Evolutionary conservation across 2,329 filamentous ascomycete species (phyloP), one percentile per base, ranked within the genome.

Genomic region (Ilyonectria destructans): DNA sequence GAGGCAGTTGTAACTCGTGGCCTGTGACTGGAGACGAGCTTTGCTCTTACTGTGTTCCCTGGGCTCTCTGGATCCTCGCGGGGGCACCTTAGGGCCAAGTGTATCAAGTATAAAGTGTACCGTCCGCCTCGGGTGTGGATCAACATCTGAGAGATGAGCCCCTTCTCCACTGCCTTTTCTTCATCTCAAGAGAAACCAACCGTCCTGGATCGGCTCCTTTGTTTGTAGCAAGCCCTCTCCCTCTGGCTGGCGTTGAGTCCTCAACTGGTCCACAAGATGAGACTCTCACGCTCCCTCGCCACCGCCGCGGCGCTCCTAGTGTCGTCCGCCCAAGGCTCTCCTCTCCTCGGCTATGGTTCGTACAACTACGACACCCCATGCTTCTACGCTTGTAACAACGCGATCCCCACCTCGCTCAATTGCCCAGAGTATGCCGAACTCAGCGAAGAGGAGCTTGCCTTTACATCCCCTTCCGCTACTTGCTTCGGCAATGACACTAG

Each of bases 381-480:
- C 9, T 64, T 43, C 1, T 63, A 67, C 1, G 74, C 73, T 6
- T 76, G 74, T n/a, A 23, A 57, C 1, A 74, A 62, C 13, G 54
- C 64, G 0, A 57, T 68, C 10, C 74, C 74, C 0, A 45, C n/a
- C 0, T 35, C 35, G 1, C 60, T 76, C 3, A 49, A 76, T 10
- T 76, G 74, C 17, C 74, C 74, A 1, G 74, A 76, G 15, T 76
- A 62, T 40, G 67, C 62, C 1, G 62, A 40, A 9, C 68, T 76
- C 65, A 71, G 71, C 0, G 49, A 64, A 0, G 71, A 73, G 12
- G 71, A 76, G 21, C 66, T 56, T 1, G 68, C 70, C 2, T 37
- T 19, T 0, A 65, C 69, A 0, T 69, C 65, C 15, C 70, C 74
- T 5, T 74, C 73, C 0, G 23, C 70, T 2, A 45, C 33, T 0